Evolutionary conservation across 139 green algal species (phyloP), one percentile per base, ranked within the genome.

Genomic region (Chlorella vulgaris): DNA sequence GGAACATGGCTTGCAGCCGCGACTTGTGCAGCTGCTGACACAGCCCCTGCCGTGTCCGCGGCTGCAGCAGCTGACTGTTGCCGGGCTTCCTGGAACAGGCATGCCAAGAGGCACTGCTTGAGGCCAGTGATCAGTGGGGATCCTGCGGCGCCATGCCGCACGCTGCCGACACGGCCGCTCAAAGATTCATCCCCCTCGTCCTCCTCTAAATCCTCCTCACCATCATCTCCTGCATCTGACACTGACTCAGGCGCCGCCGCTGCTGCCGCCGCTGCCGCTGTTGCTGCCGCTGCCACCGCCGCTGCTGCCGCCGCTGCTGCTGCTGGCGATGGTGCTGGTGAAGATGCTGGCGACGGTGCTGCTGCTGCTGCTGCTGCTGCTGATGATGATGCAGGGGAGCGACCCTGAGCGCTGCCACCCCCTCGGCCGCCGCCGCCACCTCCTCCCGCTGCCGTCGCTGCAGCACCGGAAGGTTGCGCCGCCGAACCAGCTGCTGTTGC

Each of bases 21-120:
- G 13, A 58, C 47, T 58, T 10, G 10, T 10, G 47, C 15, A 58
- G 47, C 7, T 15, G 40, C 35, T 8, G 58, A 18, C 35, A 28
- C 74, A 2, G 38, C 53, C 31, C n/a, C 13, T n/a, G 39, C 60
- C 3, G 42, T 29, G 19, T n/a, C 53, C 29, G 53, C 53, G 1
- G 65, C 65, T 4, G 31, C 50, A 29, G 53, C 47, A 1, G 22
- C 7, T 15, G 43, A 66, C 76, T 82, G 76, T 1, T 58, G 60
- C 62, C 50, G 43, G 38, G 83, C 78, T 24, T 84, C 55, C 18
- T 33, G 55, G 40, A 78, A 85, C 28, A 87, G 62, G 51, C 60
- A 65, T 22, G 78, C 78, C 28, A 87, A 55, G 42, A 87, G 55
- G 42, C 78, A 43, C 76, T 87, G 83, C 68, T 87, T 87, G 10